Evolutionary conservation across 225 moss, liverwort and hornwort species (phyloP), one percentile per base, ranked within the genome.

Genomic region (Sphagnum contortum): DNA sequence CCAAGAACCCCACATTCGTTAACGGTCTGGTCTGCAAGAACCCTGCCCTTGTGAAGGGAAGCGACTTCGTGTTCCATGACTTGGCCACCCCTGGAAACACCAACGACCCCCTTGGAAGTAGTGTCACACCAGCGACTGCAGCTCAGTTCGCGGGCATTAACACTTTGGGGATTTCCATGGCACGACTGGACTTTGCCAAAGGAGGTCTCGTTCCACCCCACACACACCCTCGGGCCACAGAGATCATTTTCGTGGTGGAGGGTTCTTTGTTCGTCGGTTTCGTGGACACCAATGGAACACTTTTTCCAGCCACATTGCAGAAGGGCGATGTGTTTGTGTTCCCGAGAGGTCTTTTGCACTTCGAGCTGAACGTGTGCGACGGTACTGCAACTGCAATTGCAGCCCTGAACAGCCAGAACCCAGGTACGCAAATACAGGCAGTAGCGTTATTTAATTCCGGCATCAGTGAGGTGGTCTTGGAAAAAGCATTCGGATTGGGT

Each of bases 341-440:
- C n/a, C 58, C 58, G 8, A 57, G 59, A 2, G 71, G 64, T 2
- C 50, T 71, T 5, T 3, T 51, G 13, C 64, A 64, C 64, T 51
- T 64, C 57, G 64, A 45, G 2, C 5, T 51, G 10, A 58, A 57
- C 14, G 12, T 71, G 12, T 45, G 64, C 8, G 9, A 49, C 12
- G 64, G 49, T 2, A 44, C 9, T 0, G 64, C 58, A 2, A 8
- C 57, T 46, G 64, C 48, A 3, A 44, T 47, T 0, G 64, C 71
- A 8, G 9, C 44, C 8, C 65, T 65, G 49, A 59, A 71, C 45
- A 71, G 71, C 13, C 48, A 71, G 64, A 65, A 65, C 6, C 57
- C 64, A 3, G 57, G 64, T 4, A 5, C 12, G 4, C 70, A 64
- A 8, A 1, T 47, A 49, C 8, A 50, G 3, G n/a, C 64, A 3